Percentiles rank a stretch among this genome's conserved stretches.
These are phyloP conservation scores for Plenodomus biglobosus DNA, from an alignment of 2,329 filamentous ascomycete species.

Conservation along the genomic window DNA sequence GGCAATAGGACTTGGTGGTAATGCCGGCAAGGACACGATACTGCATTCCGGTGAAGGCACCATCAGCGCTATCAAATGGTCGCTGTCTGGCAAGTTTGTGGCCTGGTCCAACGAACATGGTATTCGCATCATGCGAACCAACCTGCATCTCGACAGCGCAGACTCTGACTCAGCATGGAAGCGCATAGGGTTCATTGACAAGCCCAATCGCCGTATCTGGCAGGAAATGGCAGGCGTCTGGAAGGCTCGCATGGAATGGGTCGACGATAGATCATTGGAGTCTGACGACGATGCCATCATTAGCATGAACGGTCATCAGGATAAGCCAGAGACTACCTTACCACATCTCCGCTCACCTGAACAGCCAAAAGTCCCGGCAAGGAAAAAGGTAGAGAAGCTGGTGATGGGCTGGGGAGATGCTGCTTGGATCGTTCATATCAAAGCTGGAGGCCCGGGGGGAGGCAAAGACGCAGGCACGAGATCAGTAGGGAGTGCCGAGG, in stretches of 20 bases:
- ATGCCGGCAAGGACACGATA: conserved; percentile 79
- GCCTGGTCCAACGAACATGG: conserved; percentile 96
- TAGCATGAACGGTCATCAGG: conserved; percentile 39
- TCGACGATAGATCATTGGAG: conserved; percentile 80
- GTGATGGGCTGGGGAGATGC: conserved; percentile 95
- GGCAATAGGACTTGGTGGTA: conserved; percentile 76
- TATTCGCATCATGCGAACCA: conserved; percentile 95
- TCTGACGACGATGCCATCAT: conserved; percentile 61
- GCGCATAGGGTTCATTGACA: conserved; percentile 86
- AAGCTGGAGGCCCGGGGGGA: conserved; percentile 68
- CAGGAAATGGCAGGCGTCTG: conserved; percentile 96
- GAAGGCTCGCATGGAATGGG: conserved; percentile 91
- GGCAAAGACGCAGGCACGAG: conserved; percentile 70
- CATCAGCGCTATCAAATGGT: conserved; percentile 94
- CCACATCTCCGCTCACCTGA: conserved; percentile 51
- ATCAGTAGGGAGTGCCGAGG: conserved; percentile 78
- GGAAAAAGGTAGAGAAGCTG: conserved; percentile 65
- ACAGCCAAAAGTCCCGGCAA: conserved; percentile 39
- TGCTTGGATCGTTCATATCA: conserved; percentile 93
- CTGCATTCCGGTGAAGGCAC: conserved; percentile 90
- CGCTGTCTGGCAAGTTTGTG: conserved; percentile 85
- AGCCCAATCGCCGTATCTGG: conserved; percentile 84
- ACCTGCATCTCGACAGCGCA: conserved; percentile 73
- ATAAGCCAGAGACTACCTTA: conserved; percentile 36
- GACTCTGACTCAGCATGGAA: conserved; percentile 90